Conservation (phyloP, 768 basidiomycete genomes). For the Tephrocybe sp. region DNA sequence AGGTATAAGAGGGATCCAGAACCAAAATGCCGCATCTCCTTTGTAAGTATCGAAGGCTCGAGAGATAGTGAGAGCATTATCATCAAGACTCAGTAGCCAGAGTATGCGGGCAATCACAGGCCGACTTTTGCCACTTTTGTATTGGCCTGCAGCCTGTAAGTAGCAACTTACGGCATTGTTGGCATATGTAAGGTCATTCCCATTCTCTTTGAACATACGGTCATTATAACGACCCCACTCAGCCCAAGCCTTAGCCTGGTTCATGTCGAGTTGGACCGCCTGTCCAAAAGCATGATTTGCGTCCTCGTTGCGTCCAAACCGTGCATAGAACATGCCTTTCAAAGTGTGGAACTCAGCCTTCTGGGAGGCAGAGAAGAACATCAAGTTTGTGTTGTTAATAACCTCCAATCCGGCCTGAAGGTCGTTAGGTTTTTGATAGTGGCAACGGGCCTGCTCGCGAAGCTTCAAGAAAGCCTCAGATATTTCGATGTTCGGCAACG, state of each 20-base stretch:
- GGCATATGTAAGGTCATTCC: constrained; percentile 70
- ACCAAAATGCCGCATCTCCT: constrained; percentile 96
- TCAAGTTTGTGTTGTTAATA: constrained; percentile 98
- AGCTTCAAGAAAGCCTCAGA: constrained; percentile 99
- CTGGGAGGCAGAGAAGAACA: constrained; percentile 92
- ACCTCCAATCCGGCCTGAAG: constrained; percentile 94
- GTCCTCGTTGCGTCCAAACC: constrained; percentile 81
- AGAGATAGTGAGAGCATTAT: constrained; percentile 64
- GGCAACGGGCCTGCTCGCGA: constrained; percentile 96
- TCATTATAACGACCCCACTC: constrained; percentile 98
- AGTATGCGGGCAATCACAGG: constrained; percentile 88
- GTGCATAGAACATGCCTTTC: constrained; percentile 98
- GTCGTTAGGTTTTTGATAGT: constrained; percentile 94
- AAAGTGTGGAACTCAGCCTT: constrained; percentile 99
- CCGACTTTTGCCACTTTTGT: constrained; percentile 91
- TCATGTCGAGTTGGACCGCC: constrained; percentile 95
- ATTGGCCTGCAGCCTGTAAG: constrained; percentile 92
- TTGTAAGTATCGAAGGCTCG: constrained; percentile 92
- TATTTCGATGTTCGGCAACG: constrained; percentile 98
- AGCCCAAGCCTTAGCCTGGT: constrained; percentile 95
- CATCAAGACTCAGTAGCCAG: constrained; percentile 96
- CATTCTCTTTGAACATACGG: constrained; percentile 85
- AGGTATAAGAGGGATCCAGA: constrained; percentile 97
- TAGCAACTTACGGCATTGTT: constrained; percentile 96
- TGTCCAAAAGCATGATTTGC: constrained; percentile 90